Evolutionary conservation across 441 rosid species (phyloP).

Genomic region (Pelargonium myrrhifolium): DNA sequence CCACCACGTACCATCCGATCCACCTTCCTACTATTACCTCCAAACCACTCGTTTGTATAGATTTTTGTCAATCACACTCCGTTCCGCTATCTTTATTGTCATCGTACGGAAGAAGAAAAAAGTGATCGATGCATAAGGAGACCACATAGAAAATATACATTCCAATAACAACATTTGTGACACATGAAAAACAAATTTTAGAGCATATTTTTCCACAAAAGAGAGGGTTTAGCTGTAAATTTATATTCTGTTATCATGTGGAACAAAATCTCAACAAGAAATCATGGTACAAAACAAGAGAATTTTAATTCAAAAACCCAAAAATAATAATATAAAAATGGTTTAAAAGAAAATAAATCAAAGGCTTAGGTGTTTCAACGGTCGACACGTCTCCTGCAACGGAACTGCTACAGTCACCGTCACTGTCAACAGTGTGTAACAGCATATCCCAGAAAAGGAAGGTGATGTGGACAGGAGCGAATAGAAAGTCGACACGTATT

Average conservation of each 20-base stretch:
- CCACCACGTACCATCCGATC: too few species aligned
- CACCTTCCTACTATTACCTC: too few species aligned
- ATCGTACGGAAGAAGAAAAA: too few species aligned
- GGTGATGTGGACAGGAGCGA: background rate
- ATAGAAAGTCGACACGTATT: background rate
- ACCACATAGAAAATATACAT: too few species aligned
- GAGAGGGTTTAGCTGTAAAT: too few species aligned
- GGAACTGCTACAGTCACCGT: background rate
- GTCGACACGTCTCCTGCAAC: conserved; percentile 3
- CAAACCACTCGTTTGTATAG: too few species aligned
- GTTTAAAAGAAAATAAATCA: background rate
- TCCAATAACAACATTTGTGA: too few species aligned
- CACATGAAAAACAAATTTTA: too few species aligned
- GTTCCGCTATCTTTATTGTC: too few species aligned
- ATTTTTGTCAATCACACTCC: too few species aligned
- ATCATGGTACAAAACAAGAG: background rate
- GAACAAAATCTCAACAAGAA: background rate
- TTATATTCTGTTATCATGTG: background rate
- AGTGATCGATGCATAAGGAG: too few species aligned
- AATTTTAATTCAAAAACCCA: background rate
- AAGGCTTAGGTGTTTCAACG: background rate
- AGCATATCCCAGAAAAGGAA: conserved; percentile 1
- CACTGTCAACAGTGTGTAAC: background rate
- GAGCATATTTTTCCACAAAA: too few species aligned
- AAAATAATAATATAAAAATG: background rate